These are phyloP conservation scores for Russula dissimulans DNA, from an alignment of 768 basidiomycete species.

Conservation along the genomic window DNA sequence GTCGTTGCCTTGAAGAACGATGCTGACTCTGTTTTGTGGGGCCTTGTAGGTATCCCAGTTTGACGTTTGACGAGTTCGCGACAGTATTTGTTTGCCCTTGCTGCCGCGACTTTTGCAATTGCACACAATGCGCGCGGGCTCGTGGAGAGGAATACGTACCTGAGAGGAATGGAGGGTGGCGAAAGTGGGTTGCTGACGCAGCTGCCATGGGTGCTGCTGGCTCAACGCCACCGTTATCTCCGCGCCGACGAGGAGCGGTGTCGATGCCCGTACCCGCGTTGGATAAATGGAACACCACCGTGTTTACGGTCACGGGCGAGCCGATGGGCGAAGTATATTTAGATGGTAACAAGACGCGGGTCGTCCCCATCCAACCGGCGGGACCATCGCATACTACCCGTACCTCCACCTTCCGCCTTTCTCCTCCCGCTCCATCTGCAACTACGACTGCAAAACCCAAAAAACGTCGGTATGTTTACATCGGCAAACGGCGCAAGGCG, in stretches of 20 bases:
- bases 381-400: not conserved
- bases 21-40: not conserved
- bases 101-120: slow-evolving; percentile 41
- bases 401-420: not conserved
- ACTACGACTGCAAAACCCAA: not conserved
- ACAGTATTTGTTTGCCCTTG: slow-evolving; percentile 34
- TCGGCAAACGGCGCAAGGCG: slow-evolving; percentile 1
- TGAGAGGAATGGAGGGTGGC: slow-evolving; percentile 22
- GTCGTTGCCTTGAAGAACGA: not conserved
- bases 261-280: not conserved
- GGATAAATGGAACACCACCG: too few species aligned
- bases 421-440: not conserved
- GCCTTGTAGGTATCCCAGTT: slow-evolving; percentile 30
- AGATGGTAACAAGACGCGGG: not conserved
- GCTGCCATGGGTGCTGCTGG: not conserved
- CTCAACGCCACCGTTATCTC: not conserved
- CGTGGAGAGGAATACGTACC: slow-evolving; percentile 41
- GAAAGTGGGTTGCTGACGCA: slow-evolving; percentile 2
- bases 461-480: not conserved
- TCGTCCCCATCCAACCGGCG: not conserved
- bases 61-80: slow-evolving; percentile 28
- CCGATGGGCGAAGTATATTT: not conserved
- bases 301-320: too few species aligned
- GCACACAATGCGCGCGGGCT: slow-evolving; percentile 34
- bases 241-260: not conserved